Percentiles rank a stretch among this genome's conserved stretches.
phyloP scores from a whole-genome alignment of 177 flowering plant genomes.

The Vitis hybrid region DNA sequence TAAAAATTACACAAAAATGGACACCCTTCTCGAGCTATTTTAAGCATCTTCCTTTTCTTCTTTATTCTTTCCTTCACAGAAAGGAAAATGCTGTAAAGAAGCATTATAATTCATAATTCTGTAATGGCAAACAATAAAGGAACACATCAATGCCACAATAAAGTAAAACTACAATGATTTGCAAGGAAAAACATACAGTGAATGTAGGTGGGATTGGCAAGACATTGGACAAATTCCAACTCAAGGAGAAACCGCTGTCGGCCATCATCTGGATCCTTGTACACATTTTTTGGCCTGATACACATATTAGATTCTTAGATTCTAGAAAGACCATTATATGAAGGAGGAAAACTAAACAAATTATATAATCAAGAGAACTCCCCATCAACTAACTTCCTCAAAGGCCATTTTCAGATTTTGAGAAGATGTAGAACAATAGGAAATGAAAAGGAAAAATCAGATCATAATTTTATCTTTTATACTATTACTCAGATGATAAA shows the following conservation, averaged over 20 bases:
- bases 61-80: no score
- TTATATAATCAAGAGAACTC: neutral
- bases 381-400: no score
- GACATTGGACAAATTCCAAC: slow-evolving; percentile 91
- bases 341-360: neutral
- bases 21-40: no score
- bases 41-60: no score
- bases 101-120: no score
- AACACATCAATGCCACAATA: neutral
- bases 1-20: no score
- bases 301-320: neutral
- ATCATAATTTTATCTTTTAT: no score
- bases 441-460: no score
- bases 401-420: no score
- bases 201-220: slow-evolving; percentile 94
- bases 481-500: no score
- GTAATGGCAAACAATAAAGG: neutral
- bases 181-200: slow-evolving; percentile 60
- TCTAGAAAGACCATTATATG: neutral
- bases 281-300: slow-evolving; percentile 61
- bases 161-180: neutral
- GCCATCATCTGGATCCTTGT: slow-evolving; percentile 97
- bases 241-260: slow-evolving; percentile 90
- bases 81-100: no score
- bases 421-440: no score